Evolutionary conservation across 495 filamentous ascomycete species (phyloP).

Genomic region (Amphirosellinia nigrospora): DNA sequence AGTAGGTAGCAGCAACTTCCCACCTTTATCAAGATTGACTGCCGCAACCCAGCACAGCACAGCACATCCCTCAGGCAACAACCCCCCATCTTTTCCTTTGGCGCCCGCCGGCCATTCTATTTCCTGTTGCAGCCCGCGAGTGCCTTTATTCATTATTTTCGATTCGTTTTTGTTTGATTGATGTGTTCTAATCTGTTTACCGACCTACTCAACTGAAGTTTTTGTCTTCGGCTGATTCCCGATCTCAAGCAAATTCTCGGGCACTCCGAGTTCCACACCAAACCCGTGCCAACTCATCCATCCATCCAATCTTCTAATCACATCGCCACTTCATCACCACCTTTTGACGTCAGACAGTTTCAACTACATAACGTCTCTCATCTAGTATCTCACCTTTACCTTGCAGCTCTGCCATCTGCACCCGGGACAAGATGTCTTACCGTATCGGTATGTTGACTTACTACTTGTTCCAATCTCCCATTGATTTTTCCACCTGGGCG

Average conservation of each 20-base stretch:
- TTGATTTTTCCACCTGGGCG: background rate
- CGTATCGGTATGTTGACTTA: constrained; percentile 44
- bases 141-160: background rate
- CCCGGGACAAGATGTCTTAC: constrained; percentile 34
- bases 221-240: background rate
- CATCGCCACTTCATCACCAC: background rate
- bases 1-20: background rate
- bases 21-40: background rate
- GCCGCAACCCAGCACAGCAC: background rate
- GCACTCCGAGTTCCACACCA: constrained; percentile 1
- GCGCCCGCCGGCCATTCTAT: background rate
- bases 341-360: constrained; percentile 9
- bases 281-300: background rate
- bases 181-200: background rate
- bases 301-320: no score
- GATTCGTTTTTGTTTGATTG: background rate
- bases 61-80: constrained; percentile 11
- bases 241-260: no score
- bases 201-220: background rate
- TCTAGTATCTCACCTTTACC: background rate
- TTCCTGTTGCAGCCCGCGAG: constrained; percentile 6
- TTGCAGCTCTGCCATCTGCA: background rate
- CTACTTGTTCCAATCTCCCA: background rate
- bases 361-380: constrained; percentile 3
- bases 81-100: background rate